Conservation (phyloP, 1,284 basidiomycete species). For the Ceratobasidium sp. region DNA sequence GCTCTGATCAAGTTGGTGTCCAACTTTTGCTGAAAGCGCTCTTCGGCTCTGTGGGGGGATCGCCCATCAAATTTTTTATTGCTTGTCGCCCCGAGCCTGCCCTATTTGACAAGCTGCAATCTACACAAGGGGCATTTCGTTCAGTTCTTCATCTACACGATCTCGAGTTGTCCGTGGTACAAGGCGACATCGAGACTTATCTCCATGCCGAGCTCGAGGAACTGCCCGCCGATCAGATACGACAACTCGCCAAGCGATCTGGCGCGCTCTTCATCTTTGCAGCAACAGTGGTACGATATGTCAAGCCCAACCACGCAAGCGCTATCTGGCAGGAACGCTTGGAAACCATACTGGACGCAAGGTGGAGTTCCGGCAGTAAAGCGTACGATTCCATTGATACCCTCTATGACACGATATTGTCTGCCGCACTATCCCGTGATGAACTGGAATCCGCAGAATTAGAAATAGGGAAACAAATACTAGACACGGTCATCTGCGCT, state of each 20-base stretch:
- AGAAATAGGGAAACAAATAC: neutral
- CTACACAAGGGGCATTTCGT: neutral
- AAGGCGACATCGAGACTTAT: conserved; percentile 44
- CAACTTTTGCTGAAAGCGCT: neutral
- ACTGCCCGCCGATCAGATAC: conserved; percentile 18
- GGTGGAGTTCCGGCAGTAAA: neutral
- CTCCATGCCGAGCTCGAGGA: conserved; percentile 9
- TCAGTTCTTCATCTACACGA: conserved; percentile 39
- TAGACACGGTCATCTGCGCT: conserved; percentile 31
- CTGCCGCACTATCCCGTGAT: neutral
- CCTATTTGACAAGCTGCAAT: neutral
- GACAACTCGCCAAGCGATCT: conserved; percentile 19
- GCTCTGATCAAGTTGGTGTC: neutral
- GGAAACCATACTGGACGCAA: neutral
- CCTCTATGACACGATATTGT: neutral
- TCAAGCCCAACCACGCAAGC: neutral
- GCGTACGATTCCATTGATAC: neutral
- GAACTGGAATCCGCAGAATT: neutral
- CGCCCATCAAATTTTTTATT: conserved; percentile 4
- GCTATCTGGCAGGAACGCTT: conserved; percentile 12
- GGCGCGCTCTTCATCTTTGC: conserved; percentile 46
- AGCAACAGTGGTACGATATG: no score
- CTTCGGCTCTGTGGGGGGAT: neutral
- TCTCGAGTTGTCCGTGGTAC: conserved; percentile 42
- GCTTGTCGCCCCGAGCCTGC: conserved; percentile 43